Base-by-base conservation (phyloP, 1,139 yeast species). In the Chernovozyma sophiae-reginae region DNA sequence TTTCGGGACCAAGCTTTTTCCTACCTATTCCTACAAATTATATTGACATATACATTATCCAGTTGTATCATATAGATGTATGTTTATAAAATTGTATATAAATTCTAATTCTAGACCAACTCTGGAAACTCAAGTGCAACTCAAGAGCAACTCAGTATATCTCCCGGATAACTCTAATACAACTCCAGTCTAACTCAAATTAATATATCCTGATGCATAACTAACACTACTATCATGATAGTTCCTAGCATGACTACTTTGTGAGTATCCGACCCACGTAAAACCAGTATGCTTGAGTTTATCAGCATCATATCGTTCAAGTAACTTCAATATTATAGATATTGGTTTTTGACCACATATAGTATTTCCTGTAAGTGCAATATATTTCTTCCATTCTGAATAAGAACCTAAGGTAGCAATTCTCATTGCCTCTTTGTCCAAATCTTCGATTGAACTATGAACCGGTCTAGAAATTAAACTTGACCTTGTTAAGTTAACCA, bases 301-400 rank as follows among this genome's bases (percentile, higher is more conserved):
- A 19, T 15, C 7, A 25, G 15, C 32, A n/a, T 33, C 44, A 39
- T 35, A 46, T 30, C 48, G 49, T 40, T 77, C 80, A 48, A 80
- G 52, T 10, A 83, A 60, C 30, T 68, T 62, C 37, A 89, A 58
- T 26, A 90, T 56, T 11, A 87, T 68, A 1, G 78, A 74, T 30
- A 92, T 68, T 0, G 98, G 97, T 44, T 77, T 81, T 43, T 90
- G 85, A 0, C 99, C 99, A 57, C 99, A 94, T 18, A 92, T 85
- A 0, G 98, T 94, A 58, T 92, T 90, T 1, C 83, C 87, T 0
- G 97, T 86, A 2, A 49, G 46, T 3, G 61, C 61, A 8, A 92
- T 75, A 52, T 92, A 92, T 19, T 68, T 56, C 34, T 68, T 70
- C 87, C 96, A 92, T n/a, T 59, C 60, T 1, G 53, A 49, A 39